These are phyloP conservation scores for Coelastrella sp. DNA, from an alignment of 139 green algal species.

Conservation along the genomic window DNA sequence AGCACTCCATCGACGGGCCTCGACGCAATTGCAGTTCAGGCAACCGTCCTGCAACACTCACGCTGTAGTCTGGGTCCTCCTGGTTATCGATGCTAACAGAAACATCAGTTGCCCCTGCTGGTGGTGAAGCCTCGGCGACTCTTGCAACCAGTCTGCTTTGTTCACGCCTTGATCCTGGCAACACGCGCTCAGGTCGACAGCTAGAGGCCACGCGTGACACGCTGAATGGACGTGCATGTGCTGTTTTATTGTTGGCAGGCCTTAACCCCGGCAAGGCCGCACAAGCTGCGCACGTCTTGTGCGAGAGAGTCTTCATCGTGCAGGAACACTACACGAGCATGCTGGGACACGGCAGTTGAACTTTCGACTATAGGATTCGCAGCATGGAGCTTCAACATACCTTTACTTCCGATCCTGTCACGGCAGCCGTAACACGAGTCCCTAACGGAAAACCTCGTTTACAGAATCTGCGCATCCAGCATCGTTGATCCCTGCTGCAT, in stretches of 20 bases:
- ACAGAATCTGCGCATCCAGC: background rate
- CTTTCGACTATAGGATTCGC: too few relatives aligned
- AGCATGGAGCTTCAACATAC: too few relatives aligned
- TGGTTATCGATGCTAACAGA: conserved; percentile 63
- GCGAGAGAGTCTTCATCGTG: background rate
- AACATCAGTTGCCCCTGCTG: conserved; percentile 42
- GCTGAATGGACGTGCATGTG: background rate
- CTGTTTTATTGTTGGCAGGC: background rate
- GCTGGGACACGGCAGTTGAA: background rate
- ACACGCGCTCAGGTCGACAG: background rate
- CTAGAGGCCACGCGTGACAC: background rate
- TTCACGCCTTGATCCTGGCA: conserved; percentile 13
- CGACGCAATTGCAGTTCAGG: too few relatives aligned
- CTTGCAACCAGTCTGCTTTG: background rate
- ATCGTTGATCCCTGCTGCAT: background rate
- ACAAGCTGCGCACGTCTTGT: background rate
- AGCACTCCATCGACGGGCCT: too few relatives aligned
- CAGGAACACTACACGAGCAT: background rate
- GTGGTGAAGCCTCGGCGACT: conserved; percentile 17
- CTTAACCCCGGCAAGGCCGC: background rate
- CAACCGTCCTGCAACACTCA: conserved; percentile 23
- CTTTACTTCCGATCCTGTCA: background rate
- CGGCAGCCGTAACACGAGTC: background rate
- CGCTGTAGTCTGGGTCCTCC: conserved; percentile 67
- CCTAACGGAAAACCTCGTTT: background rate